phyloP scores from a whole-genome alignment of 345 rosid species.

The Dipteronia sinensis region DNA sequence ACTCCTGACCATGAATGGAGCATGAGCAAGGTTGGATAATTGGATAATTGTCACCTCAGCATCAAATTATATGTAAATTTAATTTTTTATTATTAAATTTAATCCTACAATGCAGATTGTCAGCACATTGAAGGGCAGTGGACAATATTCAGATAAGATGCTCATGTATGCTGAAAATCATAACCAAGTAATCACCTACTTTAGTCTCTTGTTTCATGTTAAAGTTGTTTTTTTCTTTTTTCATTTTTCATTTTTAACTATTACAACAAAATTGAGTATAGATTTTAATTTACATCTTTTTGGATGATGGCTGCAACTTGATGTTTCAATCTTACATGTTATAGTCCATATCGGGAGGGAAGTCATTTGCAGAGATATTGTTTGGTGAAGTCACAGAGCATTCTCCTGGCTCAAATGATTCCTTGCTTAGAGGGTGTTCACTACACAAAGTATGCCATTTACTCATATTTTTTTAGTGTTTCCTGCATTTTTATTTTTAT shows the following conservation, averaged over 20 bases:
- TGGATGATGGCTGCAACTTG: constrained; percentile 18
- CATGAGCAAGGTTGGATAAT: constrained; percentile 79
- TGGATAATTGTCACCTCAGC: constrained; percentile 7
- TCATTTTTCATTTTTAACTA: background rate
- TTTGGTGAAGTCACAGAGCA: constrained; percentile 57
- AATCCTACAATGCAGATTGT: constrained; percentile 58
- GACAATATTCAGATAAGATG: constrained; percentile 78
- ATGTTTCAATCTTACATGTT: constrained; percentile 23
- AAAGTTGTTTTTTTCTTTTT: background rate
- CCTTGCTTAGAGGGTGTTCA: constrained; percentile 64
- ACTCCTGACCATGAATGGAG: constrained; percentile 81
- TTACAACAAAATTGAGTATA: constrained; percentile 12
- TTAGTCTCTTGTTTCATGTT: constrained; percentile 18
- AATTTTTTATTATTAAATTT: background rate
- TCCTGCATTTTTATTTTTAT: background rate
- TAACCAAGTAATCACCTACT: constrained; percentile 64
- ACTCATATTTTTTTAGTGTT: constrained; percentile 11
- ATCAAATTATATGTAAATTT: constrained; percentile 3
- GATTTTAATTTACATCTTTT: constrained; percentile 11
- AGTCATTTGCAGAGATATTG: constrained; percentile 86
- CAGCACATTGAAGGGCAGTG: constrained; percentile 66
- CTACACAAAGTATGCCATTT: constrained; percentile 58
- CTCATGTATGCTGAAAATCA: constrained; percentile 80
- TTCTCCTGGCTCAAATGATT: constrained; percentile 51
- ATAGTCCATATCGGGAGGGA: constrained; percentile 96